These are phyloP conservation scores for Leishmania martiniquensis DNA, from an alignment of 208 protist species.

Conservation along the genomic window DNA sequence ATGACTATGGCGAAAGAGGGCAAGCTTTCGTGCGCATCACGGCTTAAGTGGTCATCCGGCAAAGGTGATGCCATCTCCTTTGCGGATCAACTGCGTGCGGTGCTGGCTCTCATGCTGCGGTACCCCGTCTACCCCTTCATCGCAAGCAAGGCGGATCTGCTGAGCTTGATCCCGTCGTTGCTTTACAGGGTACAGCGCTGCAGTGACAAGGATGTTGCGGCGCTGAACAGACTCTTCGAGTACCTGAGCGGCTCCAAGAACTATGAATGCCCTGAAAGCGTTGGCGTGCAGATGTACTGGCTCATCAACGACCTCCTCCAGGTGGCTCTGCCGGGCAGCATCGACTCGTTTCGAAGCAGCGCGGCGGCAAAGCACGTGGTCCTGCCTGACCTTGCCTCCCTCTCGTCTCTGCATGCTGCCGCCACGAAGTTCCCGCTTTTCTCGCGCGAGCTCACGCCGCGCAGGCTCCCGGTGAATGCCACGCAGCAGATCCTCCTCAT, in stretches of 20 bases:
- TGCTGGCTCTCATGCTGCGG: constrained; percentile 45
- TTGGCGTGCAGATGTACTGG: constrained; percentile 38
- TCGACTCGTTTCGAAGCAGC: constrained; percentile 2
- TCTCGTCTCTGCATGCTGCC: constrained; percentile 25
- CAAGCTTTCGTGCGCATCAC: constrained; percentile 47
- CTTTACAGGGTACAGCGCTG: constrained; percentile 76
- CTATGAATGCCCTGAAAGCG: constrained; percentile 19
- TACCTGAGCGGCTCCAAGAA: constrained; percentile 20
- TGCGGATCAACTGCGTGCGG: constrained; percentile 23
- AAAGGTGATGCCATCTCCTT: constrained; percentile 16
- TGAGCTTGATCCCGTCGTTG: constrained; percentile 55
- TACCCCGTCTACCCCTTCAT: constrained; percentile 38
- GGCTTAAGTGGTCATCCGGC: constrained; percentile 40
- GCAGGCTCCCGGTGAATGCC: constrained; percentile 22
- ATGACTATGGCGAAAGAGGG: constrained; percentile 27
- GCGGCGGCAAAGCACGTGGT: neutral
- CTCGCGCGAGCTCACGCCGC: neutral
- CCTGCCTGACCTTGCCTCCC: constrained; percentile 1
- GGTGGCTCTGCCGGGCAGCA: constrained; percentile 1
- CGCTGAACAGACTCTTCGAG: constrained; percentile 42
- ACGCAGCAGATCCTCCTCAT: constrained; percentile 37
- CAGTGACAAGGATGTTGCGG: constrained; percentile 33
- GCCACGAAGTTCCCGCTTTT: constrained; percentile 25
- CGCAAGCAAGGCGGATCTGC: constrained; percentile 17
- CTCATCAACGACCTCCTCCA: constrained; percentile 39